A percentile compares a stretch with the other conserved stretches of the same genome.
Evolutionary conservation across 106 monocot species (phyloP).

Genomic region (Dendrobium officinale): DNA sequence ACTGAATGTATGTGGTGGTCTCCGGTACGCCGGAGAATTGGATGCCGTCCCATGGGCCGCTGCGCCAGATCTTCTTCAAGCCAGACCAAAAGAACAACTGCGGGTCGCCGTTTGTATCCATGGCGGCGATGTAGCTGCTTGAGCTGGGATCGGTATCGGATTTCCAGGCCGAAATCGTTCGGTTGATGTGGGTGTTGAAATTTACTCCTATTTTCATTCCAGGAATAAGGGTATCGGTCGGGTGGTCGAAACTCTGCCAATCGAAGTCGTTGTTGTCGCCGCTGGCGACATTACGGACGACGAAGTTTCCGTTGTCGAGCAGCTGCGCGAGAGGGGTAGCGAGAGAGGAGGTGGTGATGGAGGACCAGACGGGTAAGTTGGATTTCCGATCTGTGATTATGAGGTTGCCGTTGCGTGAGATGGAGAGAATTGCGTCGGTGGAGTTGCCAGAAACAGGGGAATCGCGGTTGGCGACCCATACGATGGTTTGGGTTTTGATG

Average conservation of each 20-base stretch:
- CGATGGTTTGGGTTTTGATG: neutral
- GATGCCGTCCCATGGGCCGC: slow-evolving; percentile 11
- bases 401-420: slow-evolving; percentile 3
- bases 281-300: neutral
- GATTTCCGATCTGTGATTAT: neutral
- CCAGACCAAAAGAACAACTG: slow-evolving; percentile 12
- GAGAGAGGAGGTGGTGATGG: neutral
- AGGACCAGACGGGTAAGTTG: neutral
- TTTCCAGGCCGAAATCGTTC: neutral
- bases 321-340: neutral
- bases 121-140: neutral
- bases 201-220: neutral
- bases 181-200: neutral
- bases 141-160: neutral
- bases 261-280: neutral
- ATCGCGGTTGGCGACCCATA: slow-evolving; percentile 11
- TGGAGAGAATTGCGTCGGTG: neutral
- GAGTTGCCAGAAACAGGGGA: neutral
- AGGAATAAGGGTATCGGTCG: neutral
- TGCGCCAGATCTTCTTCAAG: neutral
- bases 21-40: neutral
- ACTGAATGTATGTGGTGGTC: slow-evolving; percentile 11
- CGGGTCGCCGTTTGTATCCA: slow-evolving; percentile 2
- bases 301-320: slow-evolving; percentile 23
- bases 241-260: slow-evolving; percentile 7